Percentiles rank a stretch among this genome's conserved stretches.
Conservation (phyloP, 2,329 filamentous ascomycete species). For the Stenocarpella maydis region DNA sequence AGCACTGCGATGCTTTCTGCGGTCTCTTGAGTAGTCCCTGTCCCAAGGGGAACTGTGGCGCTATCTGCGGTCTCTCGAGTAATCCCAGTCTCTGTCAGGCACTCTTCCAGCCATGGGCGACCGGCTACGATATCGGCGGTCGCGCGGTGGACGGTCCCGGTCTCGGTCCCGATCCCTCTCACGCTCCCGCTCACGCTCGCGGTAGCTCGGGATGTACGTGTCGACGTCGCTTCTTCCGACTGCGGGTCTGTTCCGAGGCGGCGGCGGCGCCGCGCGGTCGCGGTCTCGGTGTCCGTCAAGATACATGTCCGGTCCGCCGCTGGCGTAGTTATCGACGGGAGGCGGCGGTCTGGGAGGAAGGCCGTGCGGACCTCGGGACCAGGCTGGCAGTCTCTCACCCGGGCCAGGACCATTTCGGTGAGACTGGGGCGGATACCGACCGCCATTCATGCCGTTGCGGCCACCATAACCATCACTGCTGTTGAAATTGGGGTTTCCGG, state of each 20-base stretch:
- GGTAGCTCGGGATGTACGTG: constrained; percentile 60
- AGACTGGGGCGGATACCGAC: constrained; percentile 49
- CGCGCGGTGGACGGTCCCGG: constrained; percentile 36
- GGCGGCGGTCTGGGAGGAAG: constrained; percentile 61
- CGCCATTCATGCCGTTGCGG: constrained; percentile 58
- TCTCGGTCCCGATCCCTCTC: constrained; percentile 49
- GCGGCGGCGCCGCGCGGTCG: constrained; percentile 46
- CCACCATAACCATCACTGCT: constrained; percentile 59
- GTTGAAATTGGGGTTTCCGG: constrained; percentile 56
- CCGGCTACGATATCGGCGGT: constrained; percentile 32
- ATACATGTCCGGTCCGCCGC: constrained; percentile 46
- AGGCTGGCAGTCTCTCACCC: constrained; percentile 56
- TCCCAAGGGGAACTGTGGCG: constrained; percentile 38
- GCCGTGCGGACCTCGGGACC: constrained; percentile 57
- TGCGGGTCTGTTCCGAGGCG: constrained; percentile 39
- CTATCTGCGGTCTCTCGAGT: constrained; percentile 41
- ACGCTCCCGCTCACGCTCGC: constrained; percentile 48
- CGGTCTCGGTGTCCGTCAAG: constrained; percentile 39
- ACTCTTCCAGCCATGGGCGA: constrained; percentile 27
- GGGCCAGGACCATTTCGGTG: constrained; percentile 44
- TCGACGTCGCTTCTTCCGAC: constrained; percentile 48
- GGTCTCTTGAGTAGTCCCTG: constrained; percentile 30
- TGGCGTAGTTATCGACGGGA: constrained; percentile 46
- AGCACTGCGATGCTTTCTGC: constrained; percentile 45
- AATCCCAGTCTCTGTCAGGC: constrained; percentile 33